phyloP scores from a whole-genome alignment of 495 filamentous ascomycete genomes.

The Xylaria intraflava region DNA sequence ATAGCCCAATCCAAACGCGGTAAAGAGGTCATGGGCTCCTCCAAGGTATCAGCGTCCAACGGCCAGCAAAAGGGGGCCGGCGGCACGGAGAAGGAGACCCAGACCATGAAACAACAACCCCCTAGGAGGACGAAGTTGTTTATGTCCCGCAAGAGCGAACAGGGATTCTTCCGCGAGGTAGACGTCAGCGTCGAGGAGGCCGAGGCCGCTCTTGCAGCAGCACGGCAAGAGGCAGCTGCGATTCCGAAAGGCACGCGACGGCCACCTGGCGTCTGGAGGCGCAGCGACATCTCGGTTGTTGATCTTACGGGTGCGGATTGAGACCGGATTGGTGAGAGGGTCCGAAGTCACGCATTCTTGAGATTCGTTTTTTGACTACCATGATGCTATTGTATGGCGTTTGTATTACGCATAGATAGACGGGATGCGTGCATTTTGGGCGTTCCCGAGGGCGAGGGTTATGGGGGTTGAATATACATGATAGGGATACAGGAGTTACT shows the following conservation, averaged over 20 bases:
- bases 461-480: too few species aligned
- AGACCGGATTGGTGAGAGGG: not conserved
- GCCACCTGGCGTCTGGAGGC: conserved; percentile 20
- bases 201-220: conserved; percentile 9
- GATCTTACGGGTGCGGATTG: conserved; percentile 37
- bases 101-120: conserved; percentile 5
- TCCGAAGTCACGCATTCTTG: too few species aligned
- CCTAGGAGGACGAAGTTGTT: conserved; percentile 21
- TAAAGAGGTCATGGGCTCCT: too few species aligned
- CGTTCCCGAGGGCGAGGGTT: too few species aligned
- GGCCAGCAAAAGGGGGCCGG: not conserved
- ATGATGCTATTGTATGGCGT: too few species aligned
- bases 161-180: conserved; percentile 30
- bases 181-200: conserved; percentile 26
- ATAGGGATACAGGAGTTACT: too few species aligned
- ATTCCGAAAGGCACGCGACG: not conserved
- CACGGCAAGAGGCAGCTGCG: not conserved
- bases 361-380: too few species aligned
- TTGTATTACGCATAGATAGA: too few species aligned
- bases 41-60: too few species aligned
- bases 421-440: too few species aligned
- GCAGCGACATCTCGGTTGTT: conserved; percentile 33
- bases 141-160: conserved; percentile 23
- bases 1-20: not conserved
- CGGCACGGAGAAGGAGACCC: conserved; percentile 9